phyloP scores from a whole-genome alignment of 805 yeast genomes.

The Naumovozyma castellii region DNA sequence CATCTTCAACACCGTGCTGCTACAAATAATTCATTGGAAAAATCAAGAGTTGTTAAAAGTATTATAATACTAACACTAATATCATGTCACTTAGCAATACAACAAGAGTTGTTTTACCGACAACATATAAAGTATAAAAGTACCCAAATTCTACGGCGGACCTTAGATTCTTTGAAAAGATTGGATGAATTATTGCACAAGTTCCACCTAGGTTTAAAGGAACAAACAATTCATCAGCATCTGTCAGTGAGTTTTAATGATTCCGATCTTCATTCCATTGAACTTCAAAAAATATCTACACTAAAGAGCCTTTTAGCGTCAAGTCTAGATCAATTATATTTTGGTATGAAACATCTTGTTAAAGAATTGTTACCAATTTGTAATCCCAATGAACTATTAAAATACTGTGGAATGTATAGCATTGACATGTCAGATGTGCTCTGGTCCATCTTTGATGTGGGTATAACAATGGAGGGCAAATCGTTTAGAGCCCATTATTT shows the following conservation, averaged over 20 bases:
- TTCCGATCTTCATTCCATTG: too few species aligned
- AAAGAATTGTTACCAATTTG: constrained; percentile 24
- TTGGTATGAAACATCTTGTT: constrained; percentile 22
- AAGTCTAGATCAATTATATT: constrained; percentile 21
- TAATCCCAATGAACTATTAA: constrained; percentile 29
- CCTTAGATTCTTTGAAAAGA: constrained; percentile 11
- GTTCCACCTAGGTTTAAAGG: constrained; percentile 25
- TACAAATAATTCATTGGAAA: too few species aligned
- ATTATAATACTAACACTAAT: constrained; percentile 9
- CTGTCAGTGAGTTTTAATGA: too few species aligned
- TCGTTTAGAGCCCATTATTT: constrained; percentile 31
- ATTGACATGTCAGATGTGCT: constrained; percentile 27
- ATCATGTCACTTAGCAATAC: constrained; percentile 17
- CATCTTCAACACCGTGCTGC: neutral
- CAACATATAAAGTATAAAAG: constrained; percentile 16
- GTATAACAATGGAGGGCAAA: constrained; percentile 23
- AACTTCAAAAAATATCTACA: too few species aligned
- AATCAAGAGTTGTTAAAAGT: constrained; percentile 6
- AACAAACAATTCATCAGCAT: constrained; percentile 16
- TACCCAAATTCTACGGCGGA: constrained; percentile 8
- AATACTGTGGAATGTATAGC: constrained; percentile 38
- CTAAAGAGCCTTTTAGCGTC: constrained; percentile 31
- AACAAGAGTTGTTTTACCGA: constrained; percentile 16
- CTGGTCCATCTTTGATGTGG: constrained; percentile 13
- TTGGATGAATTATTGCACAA: constrained; percentile 23